These are phyloP conservation scores for Trichophyton verrucosum DNA, from an alignment of 2,329 filamentous ascomycete genomes.

Conservation along the genomic window DNA sequence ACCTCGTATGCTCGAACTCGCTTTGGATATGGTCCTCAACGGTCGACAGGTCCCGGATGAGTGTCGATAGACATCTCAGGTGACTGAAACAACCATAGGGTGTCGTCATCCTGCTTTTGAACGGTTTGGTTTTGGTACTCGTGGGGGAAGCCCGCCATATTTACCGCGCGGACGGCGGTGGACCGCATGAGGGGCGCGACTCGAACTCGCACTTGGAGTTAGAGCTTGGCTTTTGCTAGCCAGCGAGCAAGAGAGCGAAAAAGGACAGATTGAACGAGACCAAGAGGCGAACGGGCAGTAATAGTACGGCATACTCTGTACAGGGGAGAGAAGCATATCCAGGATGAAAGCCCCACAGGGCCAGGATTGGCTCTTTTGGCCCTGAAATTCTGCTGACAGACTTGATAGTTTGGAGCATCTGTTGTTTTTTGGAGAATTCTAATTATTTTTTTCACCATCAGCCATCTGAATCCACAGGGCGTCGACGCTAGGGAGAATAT, in stretches of 20 bases:
- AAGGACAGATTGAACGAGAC: not conserved
- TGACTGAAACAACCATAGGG: not conserved
- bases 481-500: constrained; percentile 2
- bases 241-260: too few relatives aligned
- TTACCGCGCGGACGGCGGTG: not conserved
- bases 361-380: constrained; percentile 1
- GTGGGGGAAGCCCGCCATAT: not conserved
- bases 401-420: not conserved
- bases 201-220: not conserved
- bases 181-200: not conserved
- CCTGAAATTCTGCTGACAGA: not conserved
- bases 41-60: not conserved
- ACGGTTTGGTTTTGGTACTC: not conserved
- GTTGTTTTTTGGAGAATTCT: not conserved
- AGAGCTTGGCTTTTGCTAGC: not conserved
- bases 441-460: not conserved
- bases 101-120: constrained; percentile 1
- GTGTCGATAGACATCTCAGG: not conserved
- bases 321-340: constrained; percentile 3
- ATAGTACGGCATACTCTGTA: not conserved
- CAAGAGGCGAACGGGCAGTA: constrained; percentile 2
- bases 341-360: not conserved
- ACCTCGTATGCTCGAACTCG: not conserved
- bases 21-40: not conserved
- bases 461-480: constrained; percentile 1